A percentile compares a stretch with the other conserved stretches of the same genome.
phyloP scores from a whole-genome alignment of 768 basidiomycete genomes.

The Suillus sp. region DNA sequence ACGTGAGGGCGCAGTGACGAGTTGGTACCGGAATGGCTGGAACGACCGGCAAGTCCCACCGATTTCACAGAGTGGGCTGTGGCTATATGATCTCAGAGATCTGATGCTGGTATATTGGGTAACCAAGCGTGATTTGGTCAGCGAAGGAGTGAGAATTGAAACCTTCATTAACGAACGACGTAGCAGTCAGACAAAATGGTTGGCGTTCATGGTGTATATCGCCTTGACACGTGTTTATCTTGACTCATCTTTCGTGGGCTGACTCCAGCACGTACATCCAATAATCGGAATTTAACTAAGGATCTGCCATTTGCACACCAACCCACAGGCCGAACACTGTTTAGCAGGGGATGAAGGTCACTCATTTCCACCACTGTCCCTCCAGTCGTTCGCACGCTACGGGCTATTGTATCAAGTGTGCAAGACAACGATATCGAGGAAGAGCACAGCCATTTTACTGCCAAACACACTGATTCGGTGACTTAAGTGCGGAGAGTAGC shows the following conservation, averaged over 20 bases:
- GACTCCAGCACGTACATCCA: background rate
- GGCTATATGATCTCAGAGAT: background rate
- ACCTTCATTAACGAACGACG: background rate
- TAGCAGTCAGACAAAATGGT: background rate
- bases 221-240: background rate
- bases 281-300: background rate
- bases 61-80: background rate
- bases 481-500: background rate
- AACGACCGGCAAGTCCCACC: constrained; percentile 2
- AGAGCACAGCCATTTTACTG: background rate
- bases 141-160: background rate
- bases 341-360: background rate
- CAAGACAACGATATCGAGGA: background rate
- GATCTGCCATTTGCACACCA: background rate
- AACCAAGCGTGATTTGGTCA: background rate
- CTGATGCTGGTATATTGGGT: background rate
- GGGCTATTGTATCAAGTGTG: background rate
- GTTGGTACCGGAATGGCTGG: background rate
- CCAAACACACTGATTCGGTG: background rate
- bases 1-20: background rate
- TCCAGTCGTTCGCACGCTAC: background rate
- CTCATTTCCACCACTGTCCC: background rate
- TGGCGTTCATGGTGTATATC: background rate
- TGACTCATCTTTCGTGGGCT: too few species aligned
- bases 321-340: background rate